These are phyloP conservation scores for Monosporascus ibericus DNA, from an alignment of 2,329 filamentous ascomycete species.

Conservation along the genomic window DNA sequence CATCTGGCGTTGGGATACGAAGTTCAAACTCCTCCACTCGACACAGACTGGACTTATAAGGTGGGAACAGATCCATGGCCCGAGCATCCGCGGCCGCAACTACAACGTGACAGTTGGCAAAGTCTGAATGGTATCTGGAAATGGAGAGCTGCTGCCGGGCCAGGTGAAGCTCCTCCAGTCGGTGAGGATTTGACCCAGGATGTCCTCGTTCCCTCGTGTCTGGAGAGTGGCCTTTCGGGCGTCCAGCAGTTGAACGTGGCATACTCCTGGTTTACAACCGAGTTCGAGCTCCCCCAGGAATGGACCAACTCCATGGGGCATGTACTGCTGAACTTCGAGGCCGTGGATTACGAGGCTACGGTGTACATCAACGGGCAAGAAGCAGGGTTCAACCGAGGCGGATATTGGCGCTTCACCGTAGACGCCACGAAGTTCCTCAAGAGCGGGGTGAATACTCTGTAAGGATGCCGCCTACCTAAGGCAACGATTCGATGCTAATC, in stretches of 20 bases:
- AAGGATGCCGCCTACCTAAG: slow-evolving; percentile 15
- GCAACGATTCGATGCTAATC: not conserved
- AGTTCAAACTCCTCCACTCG: slow-evolving; percentile 34
- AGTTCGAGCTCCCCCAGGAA: slow-evolving; percentile 40
- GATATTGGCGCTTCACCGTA: slow-evolving; percentile 55
- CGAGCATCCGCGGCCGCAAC: slow-evolving; percentile 51
- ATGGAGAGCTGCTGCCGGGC: slow-evolving; percentile 32
- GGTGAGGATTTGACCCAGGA: slow-evolving; percentile 28
- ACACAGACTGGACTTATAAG: slow-evolving; percentile 46
- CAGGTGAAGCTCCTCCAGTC: slow-evolving; percentile 12
- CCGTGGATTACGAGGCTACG: slow-evolving; percentile 51
- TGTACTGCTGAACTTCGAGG: slow-evolving; percentile 51
- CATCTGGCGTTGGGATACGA: slow-evolving; percentile 19
- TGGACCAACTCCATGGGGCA: slow-evolving; percentile 35
- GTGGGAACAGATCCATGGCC: slow-evolving; percentile 50
- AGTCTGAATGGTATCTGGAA: slow-evolving; percentile 55
- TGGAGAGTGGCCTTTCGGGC: slow-evolving; percentile 43
- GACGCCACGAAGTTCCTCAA: slow-evolving; percentile 46
- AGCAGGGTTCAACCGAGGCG: slow-evolving; percentile 49
- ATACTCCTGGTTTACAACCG: slow-evolving; percentile 44
- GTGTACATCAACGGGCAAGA: slow-evolving; percentile 53
- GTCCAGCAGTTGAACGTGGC: slow-evolving; percentile 35
- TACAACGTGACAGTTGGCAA: slow-evolving; percentile 47
- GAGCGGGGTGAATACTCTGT: slow-evolving; percentile 49
- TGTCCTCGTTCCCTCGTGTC: slow-evolving; percentile 36